Base-by-base conservation (phyloP, 192 early-diverging fungal species). In the Polychytrium aggregatum region DNA sequence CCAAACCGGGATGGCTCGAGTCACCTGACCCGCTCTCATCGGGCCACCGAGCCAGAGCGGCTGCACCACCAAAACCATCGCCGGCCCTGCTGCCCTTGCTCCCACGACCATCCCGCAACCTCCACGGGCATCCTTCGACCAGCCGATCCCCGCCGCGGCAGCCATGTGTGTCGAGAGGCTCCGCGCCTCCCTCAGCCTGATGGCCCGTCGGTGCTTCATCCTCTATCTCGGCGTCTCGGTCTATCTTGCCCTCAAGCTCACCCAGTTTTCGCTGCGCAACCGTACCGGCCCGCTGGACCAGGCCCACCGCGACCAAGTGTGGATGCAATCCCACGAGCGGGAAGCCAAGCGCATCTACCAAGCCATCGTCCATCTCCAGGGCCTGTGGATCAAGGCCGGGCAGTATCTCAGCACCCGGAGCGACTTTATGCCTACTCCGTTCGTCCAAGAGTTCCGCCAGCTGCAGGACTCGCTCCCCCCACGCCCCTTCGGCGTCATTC, bases 341-440 rank as follows among this genome's bases (percentile, higher is more conserved):
- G 46, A 56, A 14, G 55, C 52, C 9, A 33, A 40, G 25, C 17
- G 41, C 3, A 27, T 42, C 8, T 58, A 58, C 37, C 8, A 24
- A 6, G 56, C 52, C 3, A 53, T 58, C 20, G 44, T 58, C 16
- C 7, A 14, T n/a, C 56, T 58, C 16, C 50, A 58, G 35, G 56
- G 56, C 9, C 56, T 58, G 10, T 58, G 56, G 56, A 55, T 58
- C 51, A 58, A 58, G 27, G 53, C 22, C 2, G 44, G 53, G 22
- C 44, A 51, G 53, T 55, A 51, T 37, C 17, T 49, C 14, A n/a
- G 11, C 11, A 49, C 48, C 34, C 37, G 53, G 6, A 9, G 28
- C 6, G 55, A 55, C 37, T 22, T 56, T 22, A 27, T 54, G 10
- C 56, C 40, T 6, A 41, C 33, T 0, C 18, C 30, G 20, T 26